These are phyloP conservation scores for Schwanniomyces yamadae DNA, from an alignment of 805 yeast species.

Conservation along the genomic window DNA sequence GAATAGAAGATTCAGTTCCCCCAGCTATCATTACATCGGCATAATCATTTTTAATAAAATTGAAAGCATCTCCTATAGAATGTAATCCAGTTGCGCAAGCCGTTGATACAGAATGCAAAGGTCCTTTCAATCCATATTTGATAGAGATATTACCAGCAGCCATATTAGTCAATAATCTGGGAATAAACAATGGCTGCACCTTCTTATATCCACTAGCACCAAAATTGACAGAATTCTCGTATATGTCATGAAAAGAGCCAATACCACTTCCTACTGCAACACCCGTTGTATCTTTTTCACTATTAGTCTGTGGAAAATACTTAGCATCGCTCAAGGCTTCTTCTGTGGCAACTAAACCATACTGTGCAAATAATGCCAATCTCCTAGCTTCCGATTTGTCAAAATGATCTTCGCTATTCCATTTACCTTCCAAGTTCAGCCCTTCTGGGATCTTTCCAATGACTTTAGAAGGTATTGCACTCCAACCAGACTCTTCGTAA, in stretches of 20 bases:
- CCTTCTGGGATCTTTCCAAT: slow-evolving; percentile 74
- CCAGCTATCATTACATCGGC: slow-evolving; percentile 91
- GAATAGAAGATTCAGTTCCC: slow-evolving; percentile 85
- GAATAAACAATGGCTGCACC: slow-evolving; percentile 84
- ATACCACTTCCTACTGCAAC: slow-evolving; percentile 93
- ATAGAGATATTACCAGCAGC: slow-evolving; percentile 91
- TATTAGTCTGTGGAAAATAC: slow-evolving; percentile 41
- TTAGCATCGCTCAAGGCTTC: slow-evolving; percentile 76
- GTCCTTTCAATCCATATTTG: slow-evolving; percentile 73
- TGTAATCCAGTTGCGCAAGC: slow-evolving; percentile 98
- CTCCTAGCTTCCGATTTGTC: slow-evolving; percentile 53
- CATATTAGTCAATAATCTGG: slow-evolving; percentile 84
- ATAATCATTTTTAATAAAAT: slow-evolving; percentile 75
- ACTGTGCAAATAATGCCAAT: slow-evolving; percentile 71
- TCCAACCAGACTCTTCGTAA: slow-evolving; percentile 46
- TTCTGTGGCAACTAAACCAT: slow-evolving; percentile 70
- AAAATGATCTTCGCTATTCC: slow-evolving; percentile 54
- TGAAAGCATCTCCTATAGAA: slow-evolving; percentile 87
- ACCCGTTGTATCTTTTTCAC: slow-evolving; percentile 48
- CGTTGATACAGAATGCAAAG: slow-evolving; percentile 83
- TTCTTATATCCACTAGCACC: slow-evolving; percentile 52
- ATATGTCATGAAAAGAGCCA: slow-evolving; percentile 77
- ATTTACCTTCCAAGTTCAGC: slow-evolving; percentile 40
- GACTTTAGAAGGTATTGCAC: slow-evolving; percentile 63
- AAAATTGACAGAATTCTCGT: slow-evolving; percentile 59